Evolutionary conservation across 129 eudicot species (phyloP).

Genomic region (Flaveria robusta): DNA sequence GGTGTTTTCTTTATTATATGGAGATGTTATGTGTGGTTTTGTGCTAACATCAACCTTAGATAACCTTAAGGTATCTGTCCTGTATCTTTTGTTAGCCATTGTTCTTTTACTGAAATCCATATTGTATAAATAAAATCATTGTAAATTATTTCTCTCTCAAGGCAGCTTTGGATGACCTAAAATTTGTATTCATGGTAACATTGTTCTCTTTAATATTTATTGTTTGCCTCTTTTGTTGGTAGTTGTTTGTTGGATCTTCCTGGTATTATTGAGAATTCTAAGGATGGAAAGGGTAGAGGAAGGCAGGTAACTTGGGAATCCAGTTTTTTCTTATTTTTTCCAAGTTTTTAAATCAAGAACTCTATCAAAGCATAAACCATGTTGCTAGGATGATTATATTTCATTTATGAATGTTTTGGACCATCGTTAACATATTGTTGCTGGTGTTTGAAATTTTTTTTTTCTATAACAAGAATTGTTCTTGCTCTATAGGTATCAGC

Average conservation of each 20-base stretch:
- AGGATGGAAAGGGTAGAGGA: slow-evolving; percentile 99
- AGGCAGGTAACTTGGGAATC: slow-evolving; percentile 67
- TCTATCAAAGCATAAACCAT: neutral
- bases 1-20: neutral
- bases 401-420: slow-evolving; percentile 5
- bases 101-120: neutral
- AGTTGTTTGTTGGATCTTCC: slow-evolving; percentile 97
- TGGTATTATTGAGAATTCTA: slow-evolving; percentile 98
- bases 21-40: neutral
- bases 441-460: no score
- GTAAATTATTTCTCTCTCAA: slow-evolving; percentile 1
- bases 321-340: neutral
- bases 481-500: slow-evolving; percentile 74
- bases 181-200: neutral
- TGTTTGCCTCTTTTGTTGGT: slow-evolving; percentile 28
- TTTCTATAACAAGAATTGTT: neutral
- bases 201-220: neutral
- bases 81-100: slow-evolving; percentile 7
- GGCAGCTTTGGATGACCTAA: slow-evolving; percentile 13
- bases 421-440: neutral
- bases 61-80: slow-evolving; percentile 11
- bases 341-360: neutral
- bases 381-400: slow-evolving; percentile 15
- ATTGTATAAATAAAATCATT: neutral
- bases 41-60: slow-evolving; percentile 8